Evolutionary conservation across 768 basidiomycete species (phyloP).

Genomic region (Boletellus ananas): DNA sequence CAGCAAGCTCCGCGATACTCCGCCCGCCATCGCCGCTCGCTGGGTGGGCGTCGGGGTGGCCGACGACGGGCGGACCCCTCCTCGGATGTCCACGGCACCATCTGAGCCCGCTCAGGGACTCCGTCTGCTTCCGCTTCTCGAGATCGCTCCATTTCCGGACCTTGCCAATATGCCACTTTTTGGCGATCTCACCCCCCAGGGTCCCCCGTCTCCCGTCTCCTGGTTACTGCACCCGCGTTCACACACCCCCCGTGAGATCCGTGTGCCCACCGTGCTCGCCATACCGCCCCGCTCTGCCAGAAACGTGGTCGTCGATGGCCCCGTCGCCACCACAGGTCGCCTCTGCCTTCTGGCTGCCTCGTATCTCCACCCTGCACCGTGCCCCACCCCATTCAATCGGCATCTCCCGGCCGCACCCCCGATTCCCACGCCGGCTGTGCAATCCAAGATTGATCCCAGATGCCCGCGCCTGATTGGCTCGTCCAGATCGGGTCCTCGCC

Average conservation of each 20-base stretch:
- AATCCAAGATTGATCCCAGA: constrained; percentile 21
- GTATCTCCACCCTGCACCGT: not conserved
- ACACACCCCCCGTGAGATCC: too few species aligned
- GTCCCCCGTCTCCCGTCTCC: not conserved
- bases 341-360: not conserved
- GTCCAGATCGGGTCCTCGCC: not conserved
- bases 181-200: constrained; percentile 19
- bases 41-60: constrained; percentile 12
- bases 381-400: constrained; percentile 29
- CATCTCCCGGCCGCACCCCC: constrained; percentile 9
- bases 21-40: constrained; percentile 15
- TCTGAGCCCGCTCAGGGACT: too few species aligned
- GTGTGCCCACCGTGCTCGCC: too few species aligned
- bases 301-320: not conserved
- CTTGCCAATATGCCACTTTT: constrained; percentile 17
- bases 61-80: not conserved
- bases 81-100: constrained; percentile 18
- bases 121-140: too few species aligned
- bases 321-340: constrained; percentile 14
- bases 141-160: constrained; percentile 21
- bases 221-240: not conserved
- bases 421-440: constrained; percentile 31
- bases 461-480: constrained; percentile 13
- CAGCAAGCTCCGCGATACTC: constrained; percentile 29
- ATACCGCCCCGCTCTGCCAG: too few species aligned